A percentile compares a stretch with the other conserved stretches of the same genome.
Conservation (phyloP, 805 yeast species). For the Clavispora santaluciae region DNA sequence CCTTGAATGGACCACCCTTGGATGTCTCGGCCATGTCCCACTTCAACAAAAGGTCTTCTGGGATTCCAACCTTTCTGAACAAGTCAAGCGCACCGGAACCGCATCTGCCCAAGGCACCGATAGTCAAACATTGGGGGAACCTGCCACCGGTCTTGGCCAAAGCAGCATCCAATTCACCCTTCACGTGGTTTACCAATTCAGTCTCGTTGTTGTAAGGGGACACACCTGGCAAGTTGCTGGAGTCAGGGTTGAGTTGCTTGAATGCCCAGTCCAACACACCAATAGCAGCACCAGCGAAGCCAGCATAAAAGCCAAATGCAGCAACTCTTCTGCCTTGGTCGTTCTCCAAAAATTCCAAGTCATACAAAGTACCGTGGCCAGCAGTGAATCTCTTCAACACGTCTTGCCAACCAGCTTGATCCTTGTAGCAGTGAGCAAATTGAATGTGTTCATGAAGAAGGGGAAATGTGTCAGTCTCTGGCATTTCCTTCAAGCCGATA, state of each 20-base stretch:
- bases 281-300: conserved; percentile 99
- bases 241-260: conserved; percentile 68
- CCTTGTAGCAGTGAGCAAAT: conserved; percentile 97
- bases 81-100: conserved; percentile 95
- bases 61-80: conserved; percentile 77
- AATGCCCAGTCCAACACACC: conserved; percentile 94
- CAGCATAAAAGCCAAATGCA: conserved; percentile 99
- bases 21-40: conserved; percentile 99
- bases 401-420: conserved; percentile 96
- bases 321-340: conserved; percentile 98
- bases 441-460: conserved; percentile 94
- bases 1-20: conserved; percentile 94
- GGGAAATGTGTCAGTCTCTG: conserved; percentile 86
- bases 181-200: conserved; percentile 68
- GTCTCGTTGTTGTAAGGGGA: conserved; percentile 78
- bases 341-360: conserved; percentile 89
- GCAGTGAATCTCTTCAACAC: conserved; percentile 84
- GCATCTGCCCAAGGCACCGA: conserved; percentile 98
- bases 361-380: conserved; percentile 89
- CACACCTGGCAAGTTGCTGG: conserved; percentile 71
- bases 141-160: conserved; percentile 52
- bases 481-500: conserved; percentile 91
- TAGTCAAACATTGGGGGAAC: conserved; percentile 76
- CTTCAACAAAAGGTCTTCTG: conserved; percentile 74
- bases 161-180: conserved; percentile 53